Conservation (phyloP, 345 rosid genomes). For the Ceriops zippeliana region DNA sequence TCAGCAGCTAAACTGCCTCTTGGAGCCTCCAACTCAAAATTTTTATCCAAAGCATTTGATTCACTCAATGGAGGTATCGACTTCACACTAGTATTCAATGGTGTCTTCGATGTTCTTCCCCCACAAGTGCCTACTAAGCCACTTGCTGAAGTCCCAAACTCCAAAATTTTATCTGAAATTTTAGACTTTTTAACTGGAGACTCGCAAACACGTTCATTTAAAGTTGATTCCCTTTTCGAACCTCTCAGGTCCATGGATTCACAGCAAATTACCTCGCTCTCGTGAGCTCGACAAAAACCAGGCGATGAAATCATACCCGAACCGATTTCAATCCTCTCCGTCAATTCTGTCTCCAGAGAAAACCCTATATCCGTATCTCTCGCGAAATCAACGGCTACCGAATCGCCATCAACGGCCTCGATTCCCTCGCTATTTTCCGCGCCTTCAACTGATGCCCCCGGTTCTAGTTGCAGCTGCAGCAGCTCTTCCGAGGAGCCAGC, state of each 20-base stretch:
- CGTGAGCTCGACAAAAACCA: neutral
- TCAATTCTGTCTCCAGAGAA: constrained; percentile 21
- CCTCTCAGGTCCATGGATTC: constrained; percentile 17
- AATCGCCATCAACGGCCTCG: constrained; percentile 3
- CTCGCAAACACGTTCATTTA: constrained; percentile 8
- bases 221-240: constrained; percentile 15
- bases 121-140: neutral
- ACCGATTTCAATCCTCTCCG: constrained; percentile 22
- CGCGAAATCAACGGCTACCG: constrained; percentile 33
- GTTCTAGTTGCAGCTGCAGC: neutral
- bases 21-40: neutral
- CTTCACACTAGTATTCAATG: constrained; percentile 25
- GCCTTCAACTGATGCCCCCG: neutral
- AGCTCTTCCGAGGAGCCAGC: neutral
- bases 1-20: neutral
- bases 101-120: constrained; percentile 6
- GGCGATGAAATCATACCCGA: neutral
- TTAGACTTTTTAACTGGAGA: constrained; percentile 14
- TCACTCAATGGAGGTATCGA: constrained; percentile 3
- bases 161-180: constrained; percentile 12
- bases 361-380: constrained; percentile 40
- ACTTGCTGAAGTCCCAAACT: constrained; percentile 8
- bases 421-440: neutral
- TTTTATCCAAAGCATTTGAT: neutral
- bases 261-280: constrained; percentile 10